phyloP scores from a whole-genome alignment of 768 basidiomycete genomes.

The Hericium coralloides region DNA sequence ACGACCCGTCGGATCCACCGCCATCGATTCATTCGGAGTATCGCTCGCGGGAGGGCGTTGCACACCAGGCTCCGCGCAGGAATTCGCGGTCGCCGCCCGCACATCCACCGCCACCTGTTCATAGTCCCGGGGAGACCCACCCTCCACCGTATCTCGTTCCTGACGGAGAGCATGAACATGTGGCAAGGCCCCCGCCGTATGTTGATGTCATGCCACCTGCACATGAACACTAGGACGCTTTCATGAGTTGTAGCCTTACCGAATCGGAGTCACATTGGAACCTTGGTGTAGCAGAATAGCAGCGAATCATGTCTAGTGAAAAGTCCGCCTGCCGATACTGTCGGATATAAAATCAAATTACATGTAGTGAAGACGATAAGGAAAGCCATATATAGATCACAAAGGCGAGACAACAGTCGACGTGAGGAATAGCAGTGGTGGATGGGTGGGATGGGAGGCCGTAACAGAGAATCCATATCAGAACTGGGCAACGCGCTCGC shows the following conservation, averaged over 20 bases:
- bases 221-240: conserved; percentile 2
- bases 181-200: conserved; percentile 28
- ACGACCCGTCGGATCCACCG: conserved; percentile 83
- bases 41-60: conserved; percentile 26
- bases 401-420: not conserved
- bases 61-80: conserved; percentile 14
- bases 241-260: not conserved
- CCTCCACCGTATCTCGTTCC: conserved; percentile 64
- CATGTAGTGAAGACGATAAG: conserved; percentile 10
- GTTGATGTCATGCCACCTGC: conserved; percentile 23
- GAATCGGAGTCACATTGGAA: not conserved
- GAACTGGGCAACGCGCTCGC: not conserved
- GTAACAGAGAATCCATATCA: not conserved
- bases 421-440: conserved; percentile 12
- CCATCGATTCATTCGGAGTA: conserved; percentile 83
- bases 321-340: conserved; percentile 11
- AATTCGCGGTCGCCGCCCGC: conserved; percentile 15
- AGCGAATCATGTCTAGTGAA: conserved; percentile 5
- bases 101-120: conserved; percentile 13
- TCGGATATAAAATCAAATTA: conserved; percentile 17
- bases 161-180: conserved; percentile 26
- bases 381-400: conserved; percentile 14
- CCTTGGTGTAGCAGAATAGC: not conserved
- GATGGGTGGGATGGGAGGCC: conserved; percentile 1
- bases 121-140: conserved; percentile 39